Base-by-base conservation (phyloP, 2,329 filamentous ascomycete genomes). In the Diaporthe longicolla region DNA sequence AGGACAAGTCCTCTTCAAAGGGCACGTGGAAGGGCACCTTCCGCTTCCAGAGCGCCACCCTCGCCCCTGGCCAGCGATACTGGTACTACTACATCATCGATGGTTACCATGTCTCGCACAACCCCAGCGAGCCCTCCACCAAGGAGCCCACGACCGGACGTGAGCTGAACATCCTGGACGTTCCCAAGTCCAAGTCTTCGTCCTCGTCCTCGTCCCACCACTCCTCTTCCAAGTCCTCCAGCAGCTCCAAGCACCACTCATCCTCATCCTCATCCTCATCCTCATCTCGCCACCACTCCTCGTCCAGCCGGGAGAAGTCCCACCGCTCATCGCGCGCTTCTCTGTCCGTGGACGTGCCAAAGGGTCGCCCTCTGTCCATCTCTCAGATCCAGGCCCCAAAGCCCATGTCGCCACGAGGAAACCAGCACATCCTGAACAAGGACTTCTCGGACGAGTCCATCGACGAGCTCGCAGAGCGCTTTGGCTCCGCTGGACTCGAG, bases 1-100 rank as follows among this genome's bases (percentile, higher is more conserved):
- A 95, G 88, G 95, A 98, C 85, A 92, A 91, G 87, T 86, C 88
- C 82, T 90, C 93, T 65, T 92, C 93, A 86, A 98, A 98, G 89
- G 95, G 95, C 82, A 93, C 93, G 79, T 98, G 96, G 95, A 94
- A 95, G 84, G 97, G 96, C 82, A 97, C 95, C 81, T 98, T 99
- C 89, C 93, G 95, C 87, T 98, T 99, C 88, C 94, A 97, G 86
- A 93, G 93, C 83, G 87, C 91, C 76, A 96, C 94, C 75, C 90
- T 98, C 80, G 92, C 96, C 88, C 89, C 94, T 80, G 95, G 96
- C 83, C 92, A 94, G 83, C 93, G 96, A 83, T 98, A 98, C 92
- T 99, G 97, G 97, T 99, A 98, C 92, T 99, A 99, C 92, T 99
- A 98, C 90, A 98, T 98, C 92, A 97, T 98, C 85, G 97, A 99